Base-by-base conservation (phyloP, 495 filamentous ascomycete species). In the Podospora pseudopauciseta region DNA sequence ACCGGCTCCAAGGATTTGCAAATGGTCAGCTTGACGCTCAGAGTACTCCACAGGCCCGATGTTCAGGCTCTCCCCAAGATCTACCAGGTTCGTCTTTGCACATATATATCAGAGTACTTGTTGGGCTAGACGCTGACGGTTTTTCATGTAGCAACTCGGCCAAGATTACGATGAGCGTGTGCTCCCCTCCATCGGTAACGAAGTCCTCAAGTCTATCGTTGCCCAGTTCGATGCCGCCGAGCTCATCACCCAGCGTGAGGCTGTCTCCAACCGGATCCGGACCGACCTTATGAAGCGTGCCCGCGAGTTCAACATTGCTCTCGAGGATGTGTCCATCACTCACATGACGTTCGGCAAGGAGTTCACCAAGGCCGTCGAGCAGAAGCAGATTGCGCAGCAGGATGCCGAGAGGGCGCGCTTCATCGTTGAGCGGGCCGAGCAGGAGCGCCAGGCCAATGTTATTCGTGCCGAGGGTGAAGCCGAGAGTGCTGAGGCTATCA, bases 261-360 rank as follows among this genome's bases (percentile, higher is more conserved):
- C 92, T 70, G 96, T 99, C 74, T 92, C 88, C 72, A 90, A 97
- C 84, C 91, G 93, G 71, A 99, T 99, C 87, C 93, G 92, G 62
- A 84, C 88, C 72, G 95, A 99, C 80, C 90, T 99, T 44, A 88
- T 96, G 78, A 94, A 93, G 85, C 94, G 95, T 64, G 95, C 95
- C n/a, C 76, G 87, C 62, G 96, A 99, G 80, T 99, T 99, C 88
- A 97, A 99, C 85, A 99, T 99, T 79, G 91, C 92, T 39, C 91
- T 99, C 56, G 95, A 99, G 80, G 95, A 99, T 75, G 95, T 99
- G 67, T 96, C 92, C 73, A 99, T 99, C 85, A 99, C 95, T 56
- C 95, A 99, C 88, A 98, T 99, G 95, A 98, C 95, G 65, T 99
- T 99, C 80, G 95, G 95, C 66, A 94, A 93, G 83, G 95, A 99